These are phyloP conservation scores for Letharia lupina DNA, from an alignment of 495 filamentous ascomycete genomes.

Conservation along the genomic window DNA sequence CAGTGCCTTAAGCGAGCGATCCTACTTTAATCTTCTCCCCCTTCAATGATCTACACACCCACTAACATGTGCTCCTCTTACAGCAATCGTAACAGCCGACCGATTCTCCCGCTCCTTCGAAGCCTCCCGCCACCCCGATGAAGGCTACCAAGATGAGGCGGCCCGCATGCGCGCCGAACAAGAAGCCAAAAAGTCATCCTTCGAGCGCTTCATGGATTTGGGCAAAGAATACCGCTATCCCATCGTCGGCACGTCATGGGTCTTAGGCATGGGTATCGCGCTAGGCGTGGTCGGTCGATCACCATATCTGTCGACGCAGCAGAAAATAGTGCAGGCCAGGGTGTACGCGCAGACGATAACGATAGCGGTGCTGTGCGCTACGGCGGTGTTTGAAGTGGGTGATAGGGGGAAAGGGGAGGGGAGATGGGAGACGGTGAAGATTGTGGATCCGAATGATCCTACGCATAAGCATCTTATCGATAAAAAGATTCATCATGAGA, in stretches of 20 bases:
- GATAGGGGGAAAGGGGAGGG: conserved; percentile 72
- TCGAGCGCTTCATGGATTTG: conserved; percentile 48
- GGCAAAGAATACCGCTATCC: conserved; percentile 77
- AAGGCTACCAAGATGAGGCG: conserved; percentile 57
- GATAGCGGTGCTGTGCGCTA: conserved; percentile 76
- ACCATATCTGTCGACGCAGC: conserved; percentile 60
- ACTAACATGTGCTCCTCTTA: conserved; percentile 3
- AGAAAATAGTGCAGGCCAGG: conserved; percentile 96
- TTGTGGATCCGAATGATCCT: conserved; percentile 37
- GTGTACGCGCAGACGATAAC: conserved; percentile 97
- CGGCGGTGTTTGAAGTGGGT: conserved; percentile 79
- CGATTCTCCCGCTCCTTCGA: conserved; percentile 68
- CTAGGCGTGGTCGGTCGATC: conserved; percentile 72
- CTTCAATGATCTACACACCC: background rate
- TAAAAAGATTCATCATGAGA: conserved; percentile 72
- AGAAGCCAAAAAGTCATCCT: conserved; percentile 42
- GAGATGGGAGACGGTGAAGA: conserved; percentile 27
- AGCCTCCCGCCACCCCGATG: conserved; percentile 52
- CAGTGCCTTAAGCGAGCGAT: background rate
- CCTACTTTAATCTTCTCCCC: background rate
- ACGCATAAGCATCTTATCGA: conserved; percentile 68
- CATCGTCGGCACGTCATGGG: conserved; percentile 80
- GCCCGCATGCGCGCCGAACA: conserved; percentile 43
- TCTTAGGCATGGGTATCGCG: conserved; percentile 69
- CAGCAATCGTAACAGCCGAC: conserved; percentile 75